Conservation (phyloP, 305 asterid genomes). For the Nicotiana rustica region DNA sequence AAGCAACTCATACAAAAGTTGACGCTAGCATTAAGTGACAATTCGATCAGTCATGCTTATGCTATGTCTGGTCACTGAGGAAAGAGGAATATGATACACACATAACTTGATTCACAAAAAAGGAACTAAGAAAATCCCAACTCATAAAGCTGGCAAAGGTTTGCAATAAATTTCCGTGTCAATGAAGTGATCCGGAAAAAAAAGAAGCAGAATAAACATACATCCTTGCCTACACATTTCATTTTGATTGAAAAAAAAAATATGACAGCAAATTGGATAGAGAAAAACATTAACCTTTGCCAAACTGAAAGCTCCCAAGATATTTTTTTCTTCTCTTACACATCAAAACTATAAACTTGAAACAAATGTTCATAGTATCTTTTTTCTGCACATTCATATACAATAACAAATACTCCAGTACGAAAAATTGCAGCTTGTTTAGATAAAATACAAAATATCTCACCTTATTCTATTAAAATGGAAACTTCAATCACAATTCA, state of each 20-base stretch:
- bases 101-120: background rate
- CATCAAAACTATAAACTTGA: background rate
- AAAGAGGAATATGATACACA: background rate
- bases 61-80: background rate
- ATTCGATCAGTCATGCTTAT: background rate
- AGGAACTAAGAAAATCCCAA: background rate
- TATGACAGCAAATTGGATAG: background rate
- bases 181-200: background rate
- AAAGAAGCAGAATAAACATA: background rate
- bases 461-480: background rate
- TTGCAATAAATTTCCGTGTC: background rate
- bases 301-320: constrained; percentile 27
- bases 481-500: background rate
- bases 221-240: background rate
- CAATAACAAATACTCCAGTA: background rate
- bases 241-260: background rate
- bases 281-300: background rate
- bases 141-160: background rate
- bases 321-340: constrained; percentile 16
- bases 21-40: background rate
- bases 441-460: background rate
- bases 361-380: background rate
- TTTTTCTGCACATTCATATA: background rate
- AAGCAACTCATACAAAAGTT: background rate
- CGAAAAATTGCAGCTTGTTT: background rate